Evolutionary conservation across 192 early-diverging fungal genomes (phyloP).

Genomic region (Coemansia guatemalensis): DNA sequence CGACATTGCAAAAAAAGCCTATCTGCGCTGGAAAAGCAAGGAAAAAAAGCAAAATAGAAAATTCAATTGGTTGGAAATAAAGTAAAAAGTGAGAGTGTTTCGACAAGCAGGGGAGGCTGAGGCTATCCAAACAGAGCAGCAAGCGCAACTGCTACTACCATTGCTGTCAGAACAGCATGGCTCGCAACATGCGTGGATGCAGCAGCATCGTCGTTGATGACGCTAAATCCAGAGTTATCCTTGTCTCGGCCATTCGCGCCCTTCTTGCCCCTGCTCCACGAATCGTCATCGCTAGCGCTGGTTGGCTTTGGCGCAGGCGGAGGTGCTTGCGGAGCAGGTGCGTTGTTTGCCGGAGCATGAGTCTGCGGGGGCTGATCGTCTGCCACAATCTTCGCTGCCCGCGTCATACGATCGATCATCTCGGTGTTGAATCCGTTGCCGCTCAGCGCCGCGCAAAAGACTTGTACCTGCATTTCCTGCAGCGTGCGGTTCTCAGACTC

Average conservation of each 20-base stretch:
- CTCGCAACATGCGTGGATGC: neutral
- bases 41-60: neutral
- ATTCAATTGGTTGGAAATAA: neutral
- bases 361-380: constrained; percentile 24
- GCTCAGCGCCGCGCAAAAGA: constrained; percentile 40
- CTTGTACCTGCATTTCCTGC: constrained; percentile 55
- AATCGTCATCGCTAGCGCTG: constrained; percentile 11
- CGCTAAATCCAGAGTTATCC: constrained; percentile 23
- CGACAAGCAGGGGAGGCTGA: neutral
- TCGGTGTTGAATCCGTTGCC: constrained; percentile 44
- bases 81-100: neutral
- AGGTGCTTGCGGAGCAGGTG: constrained; percentile 5
- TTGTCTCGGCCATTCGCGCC: constrained; percentile 2
- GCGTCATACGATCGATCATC: constrained; percentile 48
- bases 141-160: constrained; percentile 1
- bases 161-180: neutral
- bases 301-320: constrained; percentile 10
- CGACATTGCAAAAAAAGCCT: neutral
- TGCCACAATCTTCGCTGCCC: constrained; percentile 27
- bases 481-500: constrained; percentile 50
- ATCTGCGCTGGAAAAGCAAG: too few species aligned
- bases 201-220: constrained; percentile 28
- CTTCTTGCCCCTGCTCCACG: constrained; percentile 5
- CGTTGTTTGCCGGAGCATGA: constrained; percentile 3
- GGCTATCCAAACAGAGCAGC: neutral